phyloP scores from a whole-genome alignment of 1,284 basidiomycete genomes.

The Heliocybe sulcata region DNA sequence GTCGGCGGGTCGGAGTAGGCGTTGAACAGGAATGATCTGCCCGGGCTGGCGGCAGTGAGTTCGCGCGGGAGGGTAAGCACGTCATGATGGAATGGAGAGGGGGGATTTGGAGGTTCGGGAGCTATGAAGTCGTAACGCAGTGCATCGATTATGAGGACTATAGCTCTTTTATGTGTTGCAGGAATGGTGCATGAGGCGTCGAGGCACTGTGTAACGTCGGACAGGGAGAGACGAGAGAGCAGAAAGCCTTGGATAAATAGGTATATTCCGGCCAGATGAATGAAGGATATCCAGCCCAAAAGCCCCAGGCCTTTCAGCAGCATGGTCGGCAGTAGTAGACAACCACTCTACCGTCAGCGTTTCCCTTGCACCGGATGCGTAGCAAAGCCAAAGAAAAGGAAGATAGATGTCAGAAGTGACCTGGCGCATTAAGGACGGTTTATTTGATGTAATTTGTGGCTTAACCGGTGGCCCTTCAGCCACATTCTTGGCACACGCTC shows the following conservation, averaged over 20 bases:
- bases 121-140: constrained; percentile 94
- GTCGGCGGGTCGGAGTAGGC: constrained; percentile 94
- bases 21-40: constrained; percentile 81
- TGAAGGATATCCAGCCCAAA: constrained; percentile 50
- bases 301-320: constrained; percentile 20
- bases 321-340: no score
- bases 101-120: constrained; percentile 52
- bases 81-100: constrained; percentile 75
- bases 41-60: constrained; percentile 55
- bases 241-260: constrained; percentile 89
- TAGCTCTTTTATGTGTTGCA: constrained; percentile 69
- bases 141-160: constrained; percentile 89
- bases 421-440: no score
- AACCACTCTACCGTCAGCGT: no score
- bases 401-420: no score
- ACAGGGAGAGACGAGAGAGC: constrained; percentile 73
- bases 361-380: no score
- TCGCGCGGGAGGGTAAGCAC: constrained; percentile 75
- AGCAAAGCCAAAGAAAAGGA: no score
- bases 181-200: constrained; percentile 37
- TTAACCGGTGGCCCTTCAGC: no score
- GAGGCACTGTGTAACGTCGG: constrained; percentile 45
- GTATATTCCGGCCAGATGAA: constrained; percentile 60
- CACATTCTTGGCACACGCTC: no score
- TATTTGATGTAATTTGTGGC: no score